Evolutionary conservation across 805 yeast genomes (phyloP), one percentile per base, ranked within the genome.

Genomic region (Cephaloascus fragrans): DNA sequence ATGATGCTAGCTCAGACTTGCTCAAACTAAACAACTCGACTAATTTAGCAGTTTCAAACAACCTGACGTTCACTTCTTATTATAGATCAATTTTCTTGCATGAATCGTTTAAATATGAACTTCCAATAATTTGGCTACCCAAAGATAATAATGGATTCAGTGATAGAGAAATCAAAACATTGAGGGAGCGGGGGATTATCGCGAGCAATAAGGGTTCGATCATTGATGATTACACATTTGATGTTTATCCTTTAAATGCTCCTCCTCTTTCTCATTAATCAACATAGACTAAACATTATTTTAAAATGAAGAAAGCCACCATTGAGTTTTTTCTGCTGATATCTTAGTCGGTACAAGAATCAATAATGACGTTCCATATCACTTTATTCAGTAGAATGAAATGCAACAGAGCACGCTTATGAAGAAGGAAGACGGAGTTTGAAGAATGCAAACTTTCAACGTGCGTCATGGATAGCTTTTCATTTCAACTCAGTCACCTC

Each of bases 41-140:
- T 18, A 23, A 15, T 26, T 35, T 8, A 12, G 31, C 18, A 26
- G 34, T 16, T 4, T 35, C 39, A 34, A 26, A 17, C 31, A 14
- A 14, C 6, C 15, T 16, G 18, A 16, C 33, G 5, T 33, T 8
- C n/a, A 17, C 19, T 16, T 4, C 14, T 8, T 33, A 33, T 33
- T 18, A 33, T 33, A 9, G 35, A 16, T 17, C 23, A 42, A 39
- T 58, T 29, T 64, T 58, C 39, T 47, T 55, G 20, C 71, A 66
- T 42, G 69, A 71, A 3, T 53, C 59, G 16, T 62, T 63, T 45
- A 57, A 51, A 36, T 64, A 55, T 38, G 62, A 59, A 37, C 44
- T 48, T 23, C 71, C 71, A 1, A 52, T 48, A 20, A 17, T 67
- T 4, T 66, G 71, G 71, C 39, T 67, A 16, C 71, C 72, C 1